phyloP scores from a whole-genome alignment of 2,329 filamentous ascomycete genomes.

The Paecilomyces niveus region DNA sequence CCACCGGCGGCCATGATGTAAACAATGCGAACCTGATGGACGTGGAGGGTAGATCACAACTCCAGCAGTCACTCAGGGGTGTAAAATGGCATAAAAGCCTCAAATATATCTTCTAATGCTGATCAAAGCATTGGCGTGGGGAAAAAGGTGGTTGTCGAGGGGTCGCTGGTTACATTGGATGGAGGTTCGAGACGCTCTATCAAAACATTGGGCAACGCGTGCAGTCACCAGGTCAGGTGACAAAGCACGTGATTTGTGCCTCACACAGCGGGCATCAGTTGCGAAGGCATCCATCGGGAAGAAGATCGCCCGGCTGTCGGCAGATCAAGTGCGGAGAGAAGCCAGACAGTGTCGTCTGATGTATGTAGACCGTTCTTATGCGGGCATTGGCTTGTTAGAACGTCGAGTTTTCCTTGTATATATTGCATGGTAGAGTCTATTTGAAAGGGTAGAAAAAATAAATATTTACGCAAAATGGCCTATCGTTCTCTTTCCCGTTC shows the following conservation, averaged over 20 bases:
- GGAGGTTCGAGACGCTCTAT: slow-evolving; percentile 10
- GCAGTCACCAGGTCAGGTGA: neutral
- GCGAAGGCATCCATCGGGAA: neutral
- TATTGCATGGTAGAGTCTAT: neutral
- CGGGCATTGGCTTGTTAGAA: neutral
- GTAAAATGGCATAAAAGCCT: neutral
- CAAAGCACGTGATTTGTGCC: neutral
- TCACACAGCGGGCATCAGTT: neutral
- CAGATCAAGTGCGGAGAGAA: neutral
- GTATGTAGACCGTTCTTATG: neutral
- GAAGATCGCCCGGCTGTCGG: neutral
- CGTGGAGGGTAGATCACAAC: neutral
- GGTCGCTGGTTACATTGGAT: slow-evolving; percentile 10
- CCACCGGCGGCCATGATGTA: slow-evolving; percentile 32
- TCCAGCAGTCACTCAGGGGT: neutral
- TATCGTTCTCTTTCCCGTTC: slow-evolving; percentile 3
- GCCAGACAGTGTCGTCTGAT: neutral
- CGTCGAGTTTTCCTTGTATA: neutral
- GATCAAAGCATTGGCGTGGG: neutral
- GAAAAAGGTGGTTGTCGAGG: slow-evolving; percentile 1
- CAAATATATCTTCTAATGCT: neutral
- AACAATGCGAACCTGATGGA: slow-evolving; percentile 22
- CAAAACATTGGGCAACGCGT: slow-evolving; percentile 19
- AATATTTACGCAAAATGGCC: slow-evolving; percentile 1
- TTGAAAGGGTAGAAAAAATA: neutral